Percentiles rank a stretch among this genome's conserved stretches.
Conservation (phyloP, 257 asterid species). For the Primulina tabacum region DNA sequence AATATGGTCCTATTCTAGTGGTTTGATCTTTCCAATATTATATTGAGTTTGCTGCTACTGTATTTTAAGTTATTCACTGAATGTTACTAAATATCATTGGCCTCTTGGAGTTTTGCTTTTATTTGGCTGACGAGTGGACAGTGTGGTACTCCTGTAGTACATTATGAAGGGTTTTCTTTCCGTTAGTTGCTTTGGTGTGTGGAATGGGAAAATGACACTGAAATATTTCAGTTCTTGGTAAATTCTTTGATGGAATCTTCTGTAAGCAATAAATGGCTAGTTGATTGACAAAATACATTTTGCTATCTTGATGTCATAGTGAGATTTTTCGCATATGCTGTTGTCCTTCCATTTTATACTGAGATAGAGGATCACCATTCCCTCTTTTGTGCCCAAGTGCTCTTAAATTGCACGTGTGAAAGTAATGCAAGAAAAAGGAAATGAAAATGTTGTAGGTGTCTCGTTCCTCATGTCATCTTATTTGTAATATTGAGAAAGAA, state of each 20-base stretch:
- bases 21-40: not conserved
- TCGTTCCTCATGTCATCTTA: not conserved
- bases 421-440: not conserved
- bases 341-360: not conserved
- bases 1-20: not conserved
- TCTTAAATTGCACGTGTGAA: not conserved
- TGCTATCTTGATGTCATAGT: not conserved
- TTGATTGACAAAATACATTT: not conserved
- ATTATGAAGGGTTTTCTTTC: not conserved
- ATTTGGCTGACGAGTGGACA: no score
- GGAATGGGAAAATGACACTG: not conserved
- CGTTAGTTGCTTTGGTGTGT: not conserved
- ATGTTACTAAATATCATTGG: no score
- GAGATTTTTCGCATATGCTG: not conserved
- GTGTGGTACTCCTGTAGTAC: not conserved
- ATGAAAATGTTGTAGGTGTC: not conserved
- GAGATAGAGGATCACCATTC: not conserved
- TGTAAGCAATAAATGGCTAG: not conserved
- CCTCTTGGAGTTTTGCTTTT: not conserved
- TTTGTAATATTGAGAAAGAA: not conserved
- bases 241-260: not conserved
- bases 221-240: no score
- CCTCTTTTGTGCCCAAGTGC: not conserved
- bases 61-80: not conserved
- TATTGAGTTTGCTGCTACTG: not conserved